These are phyloP conservation scores for Aspergillus aculeatus DNA, from an alignment of 2,329 filamentous ascomycete genomes.

Conservation along the genomic window DNA sequence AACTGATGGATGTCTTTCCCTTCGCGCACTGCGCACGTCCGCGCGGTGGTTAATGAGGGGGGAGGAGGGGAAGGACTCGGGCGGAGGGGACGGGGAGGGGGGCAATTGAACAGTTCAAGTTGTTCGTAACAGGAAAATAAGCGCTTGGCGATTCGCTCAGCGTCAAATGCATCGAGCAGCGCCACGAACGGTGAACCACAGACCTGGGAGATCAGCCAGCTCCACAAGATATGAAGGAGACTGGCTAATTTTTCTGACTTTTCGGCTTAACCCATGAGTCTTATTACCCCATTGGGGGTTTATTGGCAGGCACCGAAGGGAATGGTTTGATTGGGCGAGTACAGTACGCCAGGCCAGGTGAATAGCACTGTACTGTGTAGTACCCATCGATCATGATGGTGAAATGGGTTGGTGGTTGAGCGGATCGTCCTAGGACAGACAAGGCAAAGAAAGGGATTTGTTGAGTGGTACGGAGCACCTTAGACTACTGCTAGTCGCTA, in stretches of 20 bases:
- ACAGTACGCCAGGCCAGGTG: no score
- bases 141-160: conserved; percentile 10
- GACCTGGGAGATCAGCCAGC: conserved; percentile 13
- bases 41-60: not conserved
- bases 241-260: conserved; percentile 1
- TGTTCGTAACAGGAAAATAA: conserved; percentile 2
- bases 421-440: conserved; percentile 5
- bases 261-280: not conserved
- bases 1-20: not conserved
- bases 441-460: not conserved
- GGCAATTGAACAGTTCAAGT: not conserved
- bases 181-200: conserved; percentile 18
- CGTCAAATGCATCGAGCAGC: conserved; percentile 6
- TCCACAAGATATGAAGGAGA: not conserved
- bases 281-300: not conserved
- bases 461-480: not conserved
- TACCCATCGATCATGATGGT: not conserved
- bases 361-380: not conserved
- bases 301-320: not conserved
- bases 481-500: not conserved
- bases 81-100: not conserved
- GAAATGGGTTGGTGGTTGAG: not conserved
- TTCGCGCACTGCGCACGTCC: not conserved
- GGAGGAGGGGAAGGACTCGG: not conserved
- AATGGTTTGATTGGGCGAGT: conserved; percentile 8